Percentiles rank a stretch among this genome's conserved stretches.
These are phyloP conservation scores for Verticillium alfalfae DNA, from an alignment of 2,329 filamentous ascomycete genomes.

Conservation along the genomic window DNA sequence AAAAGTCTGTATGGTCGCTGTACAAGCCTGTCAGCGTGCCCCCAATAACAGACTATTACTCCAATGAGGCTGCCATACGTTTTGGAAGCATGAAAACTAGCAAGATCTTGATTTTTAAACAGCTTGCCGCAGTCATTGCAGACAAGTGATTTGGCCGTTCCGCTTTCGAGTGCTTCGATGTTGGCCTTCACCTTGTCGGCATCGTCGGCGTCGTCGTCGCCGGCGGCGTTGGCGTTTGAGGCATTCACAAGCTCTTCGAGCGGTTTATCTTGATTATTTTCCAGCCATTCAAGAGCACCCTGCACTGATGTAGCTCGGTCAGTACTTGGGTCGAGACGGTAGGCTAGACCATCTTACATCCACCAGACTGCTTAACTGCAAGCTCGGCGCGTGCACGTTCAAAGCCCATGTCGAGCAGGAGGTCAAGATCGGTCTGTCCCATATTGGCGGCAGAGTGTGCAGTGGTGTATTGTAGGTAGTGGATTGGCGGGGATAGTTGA, in stretches of 20 bases:
- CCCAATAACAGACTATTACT: background rate
- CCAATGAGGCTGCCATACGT: constrained; percentile 45
- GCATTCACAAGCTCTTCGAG: constrained; percentile 70
- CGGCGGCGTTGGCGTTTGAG: constrained; percentile 19
- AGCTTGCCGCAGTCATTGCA: constrained; percentile 95
- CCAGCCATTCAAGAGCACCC: constrained; percentile 89
- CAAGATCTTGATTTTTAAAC: constrained; percentile 75
- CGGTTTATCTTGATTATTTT: constrained; percentile 82
- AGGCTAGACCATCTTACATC: constrained; percentile 48
- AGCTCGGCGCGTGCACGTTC: constrained; percentile 76
- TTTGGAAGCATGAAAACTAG: constrained; percentile 86
- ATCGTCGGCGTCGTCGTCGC: constrained; percentile 40
- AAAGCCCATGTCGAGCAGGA: constrained; percentile 71
- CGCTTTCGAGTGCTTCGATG: constrained; percentile 62
- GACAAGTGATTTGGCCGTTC: constrained; percentile 73
- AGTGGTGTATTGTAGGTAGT: background rate
- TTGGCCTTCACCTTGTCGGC: constrained; percentile 45
- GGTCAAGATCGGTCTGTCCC: constrained; percentile 54
- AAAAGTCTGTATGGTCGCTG: constrained; percentile 82
- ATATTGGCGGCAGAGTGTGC: constrained; percentile 29
- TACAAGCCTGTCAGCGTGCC: background rate
- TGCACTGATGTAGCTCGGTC: constrained; percentile 53
- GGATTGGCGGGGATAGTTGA: background rate
- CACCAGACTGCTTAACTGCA: constrained; percentile 77
- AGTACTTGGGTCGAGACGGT: constrained; percentile 3